Evolutionary conservation across 148 eudicot genomes (phyloP).

Genomic region (Limonium bicolor): DNA sequence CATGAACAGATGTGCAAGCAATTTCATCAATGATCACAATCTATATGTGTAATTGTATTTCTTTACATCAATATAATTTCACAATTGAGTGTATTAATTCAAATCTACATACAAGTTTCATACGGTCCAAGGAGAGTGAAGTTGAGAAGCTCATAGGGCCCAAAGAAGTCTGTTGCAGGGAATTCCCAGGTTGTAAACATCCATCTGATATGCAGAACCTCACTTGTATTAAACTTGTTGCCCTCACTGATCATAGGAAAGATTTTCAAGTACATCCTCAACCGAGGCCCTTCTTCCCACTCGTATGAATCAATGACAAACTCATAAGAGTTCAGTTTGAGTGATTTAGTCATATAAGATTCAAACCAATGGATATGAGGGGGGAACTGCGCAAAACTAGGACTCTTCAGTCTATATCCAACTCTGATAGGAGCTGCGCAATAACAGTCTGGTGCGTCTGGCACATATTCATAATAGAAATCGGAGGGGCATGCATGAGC

Average conservation of each 20-base stretch:
- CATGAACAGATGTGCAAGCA: background rate
- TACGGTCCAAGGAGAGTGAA: conserved; percentile 79
- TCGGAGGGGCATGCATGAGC: conserved; percentile 43
- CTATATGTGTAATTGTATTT: too few species aligned
- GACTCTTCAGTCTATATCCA: conserved; percentile 79
- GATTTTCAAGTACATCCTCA: conserved; percentile 68
- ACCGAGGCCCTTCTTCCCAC: conserved; percentile 86
- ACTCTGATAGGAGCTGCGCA: conserved; percentile 85
- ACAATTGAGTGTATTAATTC: background rate
- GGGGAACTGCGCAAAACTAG: conserved; percentile 58
- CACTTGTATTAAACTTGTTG: conserved; percentile 41
- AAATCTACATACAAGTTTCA: conserved; percentile 26
- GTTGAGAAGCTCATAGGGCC: conserved; percentile 92
- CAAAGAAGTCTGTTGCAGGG: conserved; percentile 52
- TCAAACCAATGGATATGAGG: conserved; percentile 41
- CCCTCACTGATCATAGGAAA: conserved; percentile 27
- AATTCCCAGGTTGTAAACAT: conserved; percentile 53
- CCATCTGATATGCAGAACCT: conserved; percentile 31
- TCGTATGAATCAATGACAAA: conserved; percentile 45
- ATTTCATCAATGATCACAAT: background rate
- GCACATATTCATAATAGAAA: conserved; percentile 45
- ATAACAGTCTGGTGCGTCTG: conserved; percentile 47
- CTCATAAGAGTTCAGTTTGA: conserved; percentile 40
- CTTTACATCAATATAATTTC: too few species aligned
- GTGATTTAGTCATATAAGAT: conserved; percentile 33